Evolutionary conservation across 371 early-diverging fungal species (phyloP).

Genomic region (Blakeslea trispora): DNA sequence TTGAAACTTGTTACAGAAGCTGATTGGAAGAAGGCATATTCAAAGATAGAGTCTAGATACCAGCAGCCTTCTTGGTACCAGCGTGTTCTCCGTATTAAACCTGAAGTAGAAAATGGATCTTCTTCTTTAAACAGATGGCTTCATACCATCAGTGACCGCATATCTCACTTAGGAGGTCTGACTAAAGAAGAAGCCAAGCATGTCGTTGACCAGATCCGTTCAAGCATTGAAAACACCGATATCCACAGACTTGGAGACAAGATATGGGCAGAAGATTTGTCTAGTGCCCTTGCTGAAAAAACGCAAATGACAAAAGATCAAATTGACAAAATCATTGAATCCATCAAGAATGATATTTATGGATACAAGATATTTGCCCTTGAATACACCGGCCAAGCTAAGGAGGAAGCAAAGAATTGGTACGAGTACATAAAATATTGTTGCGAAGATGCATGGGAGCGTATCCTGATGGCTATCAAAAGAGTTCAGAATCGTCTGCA

Average conservation of each 20-base stretch:
- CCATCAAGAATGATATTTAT: conserved; percentile 17
- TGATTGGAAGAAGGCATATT: conserved; percentile 27
- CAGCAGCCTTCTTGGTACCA: conserved; percentile 26
- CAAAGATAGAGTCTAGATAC: conserved; percentile 8
- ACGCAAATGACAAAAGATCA: conserved; percentile 22
- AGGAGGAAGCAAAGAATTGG: conserved; percentile 13
- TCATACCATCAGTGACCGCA: conserved; percentile 7
- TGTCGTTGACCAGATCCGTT: conserved; percentile 14
- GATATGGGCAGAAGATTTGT: conserved; percentile 19
- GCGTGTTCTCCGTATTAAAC: conserved; percentile 22
- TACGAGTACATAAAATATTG: conserved; percentile 1
- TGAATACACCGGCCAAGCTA: conserved; percentile 18
- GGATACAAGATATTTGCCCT: conserved; percentile 22
- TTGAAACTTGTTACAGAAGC: conserved; percentile 26
- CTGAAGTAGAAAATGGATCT: conserved; percentile 24
- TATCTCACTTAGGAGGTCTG: conserved; percentile 6
- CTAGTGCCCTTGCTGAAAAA: conserved; percentile 9
- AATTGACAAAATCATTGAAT: conserved; percentile 16
- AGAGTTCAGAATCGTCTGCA: not conserved
- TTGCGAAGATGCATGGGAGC: conserved; percentile 7
- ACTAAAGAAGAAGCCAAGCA: conserved; percentile 18
- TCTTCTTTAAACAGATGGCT: conserved; percentile 19
- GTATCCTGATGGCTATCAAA: not conserved
- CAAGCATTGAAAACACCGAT: conserved; percentile 17
- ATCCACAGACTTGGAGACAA: conserved; percentile 19